Base-by-base conservation (phyloP, 345 rosid genomes). In the Gossypioides kirkii region DNA sequence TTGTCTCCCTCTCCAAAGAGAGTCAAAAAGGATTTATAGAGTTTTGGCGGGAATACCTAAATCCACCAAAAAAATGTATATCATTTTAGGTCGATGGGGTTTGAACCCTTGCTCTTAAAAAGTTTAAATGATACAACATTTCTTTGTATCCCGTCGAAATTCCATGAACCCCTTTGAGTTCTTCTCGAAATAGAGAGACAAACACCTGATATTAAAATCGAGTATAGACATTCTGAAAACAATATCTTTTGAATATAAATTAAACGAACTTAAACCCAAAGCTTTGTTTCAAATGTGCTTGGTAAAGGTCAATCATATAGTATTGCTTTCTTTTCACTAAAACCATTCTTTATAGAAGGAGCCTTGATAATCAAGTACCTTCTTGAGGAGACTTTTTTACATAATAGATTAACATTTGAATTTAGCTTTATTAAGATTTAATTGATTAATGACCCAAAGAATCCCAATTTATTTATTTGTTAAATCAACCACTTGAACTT, bases 401-500 rank as follows among this genome's bases (percentile, higher is more conserved):
- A 53, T 36, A 4, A n/a, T 41, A 55, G 49, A 26, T 49, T 61
- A 74, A 65, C 50, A 47, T 63, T 55, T 64, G 61, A 61, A 61
- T 76, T 45, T 70, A 61, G 43, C 69, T 76, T 74, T 76, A 18
- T 71, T 47, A 8, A 64, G 58, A 43, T 61, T 53, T 23, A 71
- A 20, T 50, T 47, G 60, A 76, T n/a, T 53, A 54, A 73, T 38
- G 23, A 76, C 75, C 74, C 49, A 76, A 69, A 55, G 54, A 71
- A 77, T 46, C 71, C 49, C 18, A 12, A 10, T 46, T 65, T 12
- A 63, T 72, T 41, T 47, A n/a, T 74, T 79, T 68, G 18, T 60
- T 61, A 69, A 16, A 11, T 45, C 53, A 69, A 26, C 66, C 79
- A 77, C 72, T 78, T 72, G 77, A 38, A 53, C 49, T 79, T 82